These are phyloP conservation scores for Starmerella floris DNA, from an alignment of 805 yeast species.

Conservation along the genomic window DNA sequence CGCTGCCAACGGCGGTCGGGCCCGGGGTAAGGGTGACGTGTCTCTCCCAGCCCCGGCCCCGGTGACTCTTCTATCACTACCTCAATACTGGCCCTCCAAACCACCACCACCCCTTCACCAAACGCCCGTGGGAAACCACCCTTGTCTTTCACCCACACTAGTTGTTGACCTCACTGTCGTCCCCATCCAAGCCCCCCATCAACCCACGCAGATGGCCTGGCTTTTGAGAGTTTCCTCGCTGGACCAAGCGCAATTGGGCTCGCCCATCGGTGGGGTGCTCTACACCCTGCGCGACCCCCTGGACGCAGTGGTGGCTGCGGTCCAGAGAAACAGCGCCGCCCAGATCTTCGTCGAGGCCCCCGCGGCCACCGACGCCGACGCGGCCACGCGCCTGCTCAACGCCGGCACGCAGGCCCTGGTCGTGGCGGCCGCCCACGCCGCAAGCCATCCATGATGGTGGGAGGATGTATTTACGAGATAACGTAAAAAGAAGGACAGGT, in stretches of 20 bases:
- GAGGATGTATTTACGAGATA: conserved; percentile 46
- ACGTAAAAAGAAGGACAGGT: too few relatives aligned
- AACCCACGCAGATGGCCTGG: conserved; percentile 16
- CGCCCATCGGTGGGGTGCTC: conserved; percentile 11
- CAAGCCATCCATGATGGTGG: conserved; percentile 28
- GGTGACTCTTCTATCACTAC: background rate
- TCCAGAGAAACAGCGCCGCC: background rate
- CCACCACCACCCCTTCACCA: too few relatives aligned
- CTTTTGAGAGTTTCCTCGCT: conserved; percentile 3
- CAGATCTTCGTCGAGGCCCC: background rate
- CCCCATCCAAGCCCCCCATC: too few relatives aligned
- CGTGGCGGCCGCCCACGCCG: conserved; percentile 27
- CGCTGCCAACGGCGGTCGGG: too few relatives aligned
- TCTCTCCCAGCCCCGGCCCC: background rate
- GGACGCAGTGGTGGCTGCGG: conserved; percentile 1
- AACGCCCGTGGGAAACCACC: too few relatives aligned
- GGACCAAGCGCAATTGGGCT: conserved; percentile 6
- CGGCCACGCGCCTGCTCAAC: conserved; percentile 41
- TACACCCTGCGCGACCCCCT: conserved; percentile 2
- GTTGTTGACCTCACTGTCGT: too few relatives aligned
- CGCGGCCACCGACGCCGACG: conserved; percentile 25
- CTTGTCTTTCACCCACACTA: too few relatives aligned
- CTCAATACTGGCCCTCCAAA: too few relatives aligned
- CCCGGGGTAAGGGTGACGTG: too few relatives aligned
- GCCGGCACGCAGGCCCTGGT: conserved; percentile 40